These are phyloP conservation scores for Mariannaea sp. DNA, from an alignment of 2,329 filamentous ascomycete species.

Conservation along the genomic window DNA sequence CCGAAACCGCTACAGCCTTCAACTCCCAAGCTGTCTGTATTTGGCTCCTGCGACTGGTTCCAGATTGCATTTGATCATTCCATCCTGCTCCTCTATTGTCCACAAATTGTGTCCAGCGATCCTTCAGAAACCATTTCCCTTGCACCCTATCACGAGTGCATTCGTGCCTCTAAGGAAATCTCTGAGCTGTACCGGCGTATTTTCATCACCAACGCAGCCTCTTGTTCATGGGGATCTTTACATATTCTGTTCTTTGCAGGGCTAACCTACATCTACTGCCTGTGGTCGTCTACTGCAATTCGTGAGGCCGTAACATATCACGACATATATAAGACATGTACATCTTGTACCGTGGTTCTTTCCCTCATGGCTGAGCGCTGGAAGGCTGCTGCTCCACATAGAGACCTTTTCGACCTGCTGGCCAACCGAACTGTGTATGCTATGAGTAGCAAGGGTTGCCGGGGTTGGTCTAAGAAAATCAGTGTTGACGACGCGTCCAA, in stretches of 20 bases:
- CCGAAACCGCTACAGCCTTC: neutral
- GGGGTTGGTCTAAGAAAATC: too few species aligned
- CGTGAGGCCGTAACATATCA: conserved; percentile 19
- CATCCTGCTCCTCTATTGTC: conserved; percentile 45
- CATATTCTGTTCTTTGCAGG: conserved; percentile 16
- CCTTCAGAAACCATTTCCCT: too few species aligned
- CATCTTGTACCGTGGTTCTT: conserved; percentile 39
- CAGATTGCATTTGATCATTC: conserved; percentile 45
- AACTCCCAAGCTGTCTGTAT: neutral
- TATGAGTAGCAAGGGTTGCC: too few species aligned
- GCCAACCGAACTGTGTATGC: too few species aligned
- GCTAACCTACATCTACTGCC: conserved; percentile 34
- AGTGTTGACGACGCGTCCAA: too few species aligned
- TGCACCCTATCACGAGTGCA: too few species aligned
- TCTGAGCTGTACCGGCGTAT: conserved; percentile 27
- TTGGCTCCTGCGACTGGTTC: conserved; percentile 20
- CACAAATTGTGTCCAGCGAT: too few species aligned
- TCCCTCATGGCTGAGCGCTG: conserved; percentile 41
- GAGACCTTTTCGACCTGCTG: conserved; percentile 42
- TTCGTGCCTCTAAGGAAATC: conserved; percentile 18
- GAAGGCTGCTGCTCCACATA: conserved; percentile 38
- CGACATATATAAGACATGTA: conserved; percentile 36
- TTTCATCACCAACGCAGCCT: conserved; percentile 9
- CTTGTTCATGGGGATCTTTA: conserved; percentile 14
- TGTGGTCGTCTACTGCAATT: conserved; percentile 37